Percentiles rank a stretch among this genome's conserved stretches.
phyloP scores from a whole-genome alignment of 208 protist genomes.

The Trypanosoma avium region DNA sequence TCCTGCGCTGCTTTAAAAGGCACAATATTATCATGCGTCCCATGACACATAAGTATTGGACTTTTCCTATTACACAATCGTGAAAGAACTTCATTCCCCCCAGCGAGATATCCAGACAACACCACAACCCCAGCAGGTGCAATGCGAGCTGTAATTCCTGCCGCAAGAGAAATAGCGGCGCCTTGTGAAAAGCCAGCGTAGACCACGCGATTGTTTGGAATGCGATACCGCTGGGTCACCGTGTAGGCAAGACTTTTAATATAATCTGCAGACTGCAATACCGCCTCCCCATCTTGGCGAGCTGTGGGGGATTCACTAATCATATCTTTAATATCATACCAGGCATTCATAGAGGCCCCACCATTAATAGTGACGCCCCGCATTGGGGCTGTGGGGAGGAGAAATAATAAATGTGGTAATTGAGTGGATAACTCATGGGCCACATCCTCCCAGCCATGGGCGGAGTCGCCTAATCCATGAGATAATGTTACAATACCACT shows the following conservation, averaged over 20 bases:
- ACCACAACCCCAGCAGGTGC: constrained; percentile 68
- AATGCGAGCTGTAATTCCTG: constrained; percentile 54
- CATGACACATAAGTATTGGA: constrained; percentile 80
- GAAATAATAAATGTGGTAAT: constrained; percentile 87
- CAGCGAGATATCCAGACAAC: constrained; percentile 83
- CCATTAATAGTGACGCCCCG: constrained; percentile 88
- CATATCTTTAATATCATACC: constrained; percentile 89
- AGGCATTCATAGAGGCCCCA: constrained; percentile 84
- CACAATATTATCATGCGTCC: constrained; percentile 71
- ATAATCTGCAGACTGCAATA: constrained; percentile 70
- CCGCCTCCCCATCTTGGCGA: constrained; percentile 44
- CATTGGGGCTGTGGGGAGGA: constrained; percentile 86
- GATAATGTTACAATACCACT: constrained; percentile 86
- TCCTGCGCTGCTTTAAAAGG: constrained; percentile 49
- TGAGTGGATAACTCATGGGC: constrained; percentile 52
- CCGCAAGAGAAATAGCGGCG: constrained; percentile 72
- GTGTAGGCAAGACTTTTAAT: constrained; percentile 64
- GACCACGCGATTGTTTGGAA: constrained; percentile 75
- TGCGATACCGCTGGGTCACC: constrained; percentile 44
- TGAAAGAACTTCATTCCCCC: constrained; percentile 44
- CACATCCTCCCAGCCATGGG: constrained; percentile 85
- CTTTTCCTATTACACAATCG: constrained; percentile 33
- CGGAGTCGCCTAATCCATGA: constrained; percentile 91
- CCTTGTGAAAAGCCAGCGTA: constrained; percentile 94
- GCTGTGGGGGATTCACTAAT: constrained; percentile 20